A percentile compares a stretch with the other conserved stretches of the same genome.
Evolutionary conservation across 2,329 filamentous ascomycete genomes (phyloP).

Genomic region (Ophiosphaerella herpotricha): DNA sequence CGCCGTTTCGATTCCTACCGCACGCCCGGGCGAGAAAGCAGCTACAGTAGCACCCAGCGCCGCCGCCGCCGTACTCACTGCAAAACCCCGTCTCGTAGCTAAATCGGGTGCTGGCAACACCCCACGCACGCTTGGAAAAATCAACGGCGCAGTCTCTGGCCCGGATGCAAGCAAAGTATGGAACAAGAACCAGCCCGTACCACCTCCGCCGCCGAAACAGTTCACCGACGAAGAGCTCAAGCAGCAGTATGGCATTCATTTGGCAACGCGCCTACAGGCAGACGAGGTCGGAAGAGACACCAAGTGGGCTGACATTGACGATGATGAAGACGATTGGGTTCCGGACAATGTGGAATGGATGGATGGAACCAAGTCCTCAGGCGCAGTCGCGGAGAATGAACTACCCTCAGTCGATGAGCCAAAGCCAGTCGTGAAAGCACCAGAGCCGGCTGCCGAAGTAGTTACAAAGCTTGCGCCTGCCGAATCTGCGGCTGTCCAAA

Average conservation of each 20-base stretch:
- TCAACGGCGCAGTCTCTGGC: slow-evolving; percentile 63
- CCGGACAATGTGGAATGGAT: slow-evolving; percentile 87
- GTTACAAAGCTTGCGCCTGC: slow-evolving; percentile 40
- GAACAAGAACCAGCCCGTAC: slow-evolving; percentile 85
- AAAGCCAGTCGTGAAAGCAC: slow-evolving; percentile 26
- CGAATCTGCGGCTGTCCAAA: slow-evolving; percentile 37
- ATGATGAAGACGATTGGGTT: slow-evolving; percentile 86
- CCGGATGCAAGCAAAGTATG: slow-evolving; percentile 78
- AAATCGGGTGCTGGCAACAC: slow-evolving; percentile 69
- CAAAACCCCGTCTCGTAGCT: slow-evolving; percentile 74
- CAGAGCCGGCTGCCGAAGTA: slow-evolving; percentile 40
- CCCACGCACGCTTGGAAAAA: slow-evolving; percentile 58
- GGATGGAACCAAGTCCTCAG: slow-evolving; percentile 80
- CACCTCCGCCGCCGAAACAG: slow-evolving; percentile 74
- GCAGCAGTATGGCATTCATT: slow-evolving; percentile 83
- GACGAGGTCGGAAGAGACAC: slow-evolving; percentile 74
- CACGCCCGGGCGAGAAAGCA: slow-evolving; percentile 62
- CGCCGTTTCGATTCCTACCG: slow-evolving; percentile 55
- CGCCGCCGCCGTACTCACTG: slow-evolving; percentile 56
- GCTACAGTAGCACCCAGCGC: slow-evolving; percentile 45
- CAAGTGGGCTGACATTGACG: slow-evolving; percentile 89
- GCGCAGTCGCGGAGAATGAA: slow-evolving; percentile 60
- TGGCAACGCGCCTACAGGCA: slow-evolving; percentile 76
- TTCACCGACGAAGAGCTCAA: slow-evolving; percentile 84
- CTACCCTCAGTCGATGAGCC: slow-evolving; percentile 36